Evolutionary conservation across 148 eudicot species (phyloP).

Genomic region (Camellia sinensis): DNA sequence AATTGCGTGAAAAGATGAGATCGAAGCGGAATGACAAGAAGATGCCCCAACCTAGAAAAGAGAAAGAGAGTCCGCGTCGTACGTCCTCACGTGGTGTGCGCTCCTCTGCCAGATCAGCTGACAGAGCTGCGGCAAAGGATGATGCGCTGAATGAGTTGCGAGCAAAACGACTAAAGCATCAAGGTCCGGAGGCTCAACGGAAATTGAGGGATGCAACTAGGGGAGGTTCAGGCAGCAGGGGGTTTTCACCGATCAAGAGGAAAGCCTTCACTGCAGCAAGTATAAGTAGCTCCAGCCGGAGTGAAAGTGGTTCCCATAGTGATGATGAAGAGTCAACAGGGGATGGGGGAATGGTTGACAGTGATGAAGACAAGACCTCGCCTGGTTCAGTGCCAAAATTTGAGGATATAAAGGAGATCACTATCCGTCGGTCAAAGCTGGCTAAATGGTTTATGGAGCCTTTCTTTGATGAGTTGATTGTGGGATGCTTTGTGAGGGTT

Average conservation of each 20-base stretch:
- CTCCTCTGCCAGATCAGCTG: conserved; percentile 72
- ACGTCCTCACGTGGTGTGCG: conserved; percentile 68
- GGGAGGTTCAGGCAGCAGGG: conserved; percentile 42
- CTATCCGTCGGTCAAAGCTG: conserved; percentile 71
- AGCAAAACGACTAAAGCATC: conserved; percentile 72
- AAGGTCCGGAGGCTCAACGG: conserved; percentile 44
- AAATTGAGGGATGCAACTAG: conserved; percentile 45
- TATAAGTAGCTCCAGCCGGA: conserved; percentile 62
- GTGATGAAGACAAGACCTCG: conserved; percentile 75
- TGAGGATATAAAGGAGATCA: conserved; percentile 70
- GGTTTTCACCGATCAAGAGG: conserved; percentile 60
- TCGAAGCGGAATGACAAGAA: conserved; percentile 57
- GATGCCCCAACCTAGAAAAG: conserved; percentile 55
- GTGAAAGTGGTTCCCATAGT: conserved; percentile 72
- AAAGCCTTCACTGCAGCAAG: conserved; percentile 50
- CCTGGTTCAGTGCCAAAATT: conserved; percentile 58
- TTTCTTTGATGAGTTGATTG: conserved; percentile 89
- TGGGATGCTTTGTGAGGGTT: conserved; percentile 96
- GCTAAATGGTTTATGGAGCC: conserved; percentile 99
- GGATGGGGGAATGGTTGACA: conserved; percentile 54
- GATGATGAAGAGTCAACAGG: conserved; percentile 68
- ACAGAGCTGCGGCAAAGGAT: conserved; percentile 63
- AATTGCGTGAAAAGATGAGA: conserved; percentile 69
- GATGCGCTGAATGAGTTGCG: conserved; percentile 77
- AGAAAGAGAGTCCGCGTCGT: conserved; percentile 54